Evolutionary conservation across 2,329 filamentous ascomycete species (phyloP).

Genomic region (Mycosphaerelloides madeirae): DNA sequence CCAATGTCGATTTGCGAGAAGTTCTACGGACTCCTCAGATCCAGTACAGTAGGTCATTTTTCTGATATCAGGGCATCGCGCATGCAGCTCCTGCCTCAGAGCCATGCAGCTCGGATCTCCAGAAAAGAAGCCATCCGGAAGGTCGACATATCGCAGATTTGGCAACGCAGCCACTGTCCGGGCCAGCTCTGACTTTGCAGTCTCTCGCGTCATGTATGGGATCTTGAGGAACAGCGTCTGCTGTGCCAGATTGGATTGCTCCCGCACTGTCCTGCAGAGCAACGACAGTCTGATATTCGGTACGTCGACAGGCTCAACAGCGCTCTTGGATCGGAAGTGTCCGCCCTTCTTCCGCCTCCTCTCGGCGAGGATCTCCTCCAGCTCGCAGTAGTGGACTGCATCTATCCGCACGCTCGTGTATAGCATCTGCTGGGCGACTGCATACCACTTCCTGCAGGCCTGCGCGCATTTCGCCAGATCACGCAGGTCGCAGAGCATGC

Average conservation of each 20-base stretch:
- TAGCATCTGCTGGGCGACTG: constrained; percentile 54
- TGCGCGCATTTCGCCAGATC: constrained; percentile 76
- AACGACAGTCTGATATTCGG: constrained; percentile 70
- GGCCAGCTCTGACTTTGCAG: constrained; percentile 76
- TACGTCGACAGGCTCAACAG: constrained; percentile 75
- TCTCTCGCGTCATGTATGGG: constrained; percentile 91
- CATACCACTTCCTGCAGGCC: constrained; percentile 69
- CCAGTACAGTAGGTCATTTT: constrained; percentile 84
- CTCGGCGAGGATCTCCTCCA: constrained; percentile 75
- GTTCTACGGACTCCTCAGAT: constrained; percentile 70
- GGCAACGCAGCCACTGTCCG: constrained; percentile 79
- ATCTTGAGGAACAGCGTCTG: constrained; percentile 77
- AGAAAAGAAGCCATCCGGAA: constrained; percentile 80
- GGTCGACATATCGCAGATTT: constrained; percentile 81
- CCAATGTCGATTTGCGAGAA: constrained; percentile 65
- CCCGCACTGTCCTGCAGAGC: constrained; percentile 75
- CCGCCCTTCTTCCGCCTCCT: constrained; percentile 57
- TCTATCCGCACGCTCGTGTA: constrained; percentile 88
- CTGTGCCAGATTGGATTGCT: constrained; percentile 65
- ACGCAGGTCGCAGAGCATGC: constrained; percentile 89
- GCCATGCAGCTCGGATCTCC: constrained; percentile 72
- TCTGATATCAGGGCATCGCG: constrained; percentile 73
- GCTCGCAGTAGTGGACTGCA: constrained; percentile 87
- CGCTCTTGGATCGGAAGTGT: constrained; percentile 54
- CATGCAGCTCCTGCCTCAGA: constrained; percentile 78